Evolutionary conservation across 176 grass and related monocot species (phyloP).

Genomic region (Triticum turgidum): DNA sequence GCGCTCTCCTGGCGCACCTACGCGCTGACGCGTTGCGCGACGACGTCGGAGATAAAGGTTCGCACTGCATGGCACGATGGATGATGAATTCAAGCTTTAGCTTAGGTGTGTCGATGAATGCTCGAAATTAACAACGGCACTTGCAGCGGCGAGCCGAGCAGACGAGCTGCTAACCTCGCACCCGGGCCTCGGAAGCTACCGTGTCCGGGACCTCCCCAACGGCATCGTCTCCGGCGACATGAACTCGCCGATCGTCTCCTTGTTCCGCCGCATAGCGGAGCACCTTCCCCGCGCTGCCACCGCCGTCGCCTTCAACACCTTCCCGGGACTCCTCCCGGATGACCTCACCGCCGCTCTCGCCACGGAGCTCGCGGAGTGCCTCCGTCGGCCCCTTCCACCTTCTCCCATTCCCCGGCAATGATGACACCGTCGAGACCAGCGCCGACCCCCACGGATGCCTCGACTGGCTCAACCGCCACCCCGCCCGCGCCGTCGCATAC

Average conservation of each 20-base stretch:
- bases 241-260: background rate
- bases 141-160: background rate
- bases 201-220: constrained; percentile 49
- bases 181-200: constrained; percentile 37
- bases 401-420: constrained; percentile 24
- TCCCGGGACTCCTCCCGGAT: constrained; percentile 10
- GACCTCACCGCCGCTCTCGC: background rate
- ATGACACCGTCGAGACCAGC: background rate
- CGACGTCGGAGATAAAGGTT: background rate
- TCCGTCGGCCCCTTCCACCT: constrained; percentile 49
- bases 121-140: fast-evolving
- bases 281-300: background rate
- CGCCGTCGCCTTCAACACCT: constrained; percentile 40
- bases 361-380: background rate
- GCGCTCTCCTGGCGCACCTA: background rate
- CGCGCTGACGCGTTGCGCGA: background rate
- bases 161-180: constrained; percentile 29
- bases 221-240: constrained; percentile 35
- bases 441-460: constrained; percentile 43
- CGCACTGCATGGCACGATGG: no score
- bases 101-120: background rate
- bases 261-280: constrained; percentile 32
- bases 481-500: constrained; percentile 23
- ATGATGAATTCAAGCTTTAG: no score
- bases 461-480: constrained; percentile 44